Evolutionary conservation across 176 grass and related monocot genomes (phyloP).

Genomic region (bread wheat (Triticum aestivum)): IWGSC_CS_RefSeq_v2.1 NC_057804.1:601270031-601270530

Average conservation of each 20-base stretch:
- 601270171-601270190: slow-evolving; percentile 61
- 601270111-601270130: slow-evolving; percentile 70
- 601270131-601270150: slow-evolving; percentile 77
- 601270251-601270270: slow-evolving; percentile 33
- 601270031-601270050: slow-evolving; percentile 11
- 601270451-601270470: slow-evolving; percentile 79
- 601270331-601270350: slow-evolving; percentile 17
- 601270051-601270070: too few relatives aligned
- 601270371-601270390: slow-evolving; percentile 67
- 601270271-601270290: slow-evolving; percentile 44
- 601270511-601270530: too few relatives aligned
- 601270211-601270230: slow-evolving; percentile 79
- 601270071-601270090: too few relatives aligned
- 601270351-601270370: slow-evolving; percentile 50
- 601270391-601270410: slow-evolving; percentile 68
- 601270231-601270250: slow-evolving; percentile 75
- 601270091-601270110: slow-evolving; percentile 50
- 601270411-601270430: slow-evolving; percentile 79
- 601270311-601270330: slow-evolving; percentile 91
- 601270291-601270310: slow-evolving; percentile 58
- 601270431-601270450: slow-evolving; percentile 58
- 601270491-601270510: too few relatives aligned
- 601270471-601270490: slow-evolving; percentile 37
- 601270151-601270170: slow-evolving; percentile 77
- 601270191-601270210: slow-evolving; percentile 79